A percentile compares a stretch with the other conserved stretches of the same genome.
Evolutionary conservation across 1,284 basidiomycete genomes (phyloP).

Genomic region (Malassezia obtusa): DNA sequence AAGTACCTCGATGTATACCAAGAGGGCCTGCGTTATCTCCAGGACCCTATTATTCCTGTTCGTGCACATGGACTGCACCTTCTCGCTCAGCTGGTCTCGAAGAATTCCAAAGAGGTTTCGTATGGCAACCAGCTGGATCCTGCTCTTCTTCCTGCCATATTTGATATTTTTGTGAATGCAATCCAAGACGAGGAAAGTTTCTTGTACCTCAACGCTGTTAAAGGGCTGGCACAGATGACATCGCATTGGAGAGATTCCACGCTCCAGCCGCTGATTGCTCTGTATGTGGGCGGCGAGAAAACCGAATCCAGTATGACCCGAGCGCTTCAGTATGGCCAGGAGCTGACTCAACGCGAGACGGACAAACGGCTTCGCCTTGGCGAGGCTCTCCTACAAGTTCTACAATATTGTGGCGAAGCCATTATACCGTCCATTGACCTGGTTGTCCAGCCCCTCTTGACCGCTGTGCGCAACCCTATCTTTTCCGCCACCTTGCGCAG

Average conservation of each 20-base stretch:
- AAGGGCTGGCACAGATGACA: slow-evolving; percentile 62
- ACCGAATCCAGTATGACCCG: slow-evolving; percentile 3
- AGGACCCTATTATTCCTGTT: slow-evolving; percentile 88
- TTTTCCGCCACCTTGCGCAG: slow-evolving; percentile 33
- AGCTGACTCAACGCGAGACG: slow-evolving; percentile 55
- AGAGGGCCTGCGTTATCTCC: slow-evolving; percentile 72
- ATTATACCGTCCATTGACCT: slow-evolving; percentile 51
- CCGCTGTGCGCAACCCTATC: slow-evolving; percentile 24
- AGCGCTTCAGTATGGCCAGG: neutral
- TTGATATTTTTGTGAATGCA: slow-evolving; percentile 75
- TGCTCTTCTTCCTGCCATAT: slow-evolving; percentile 63
- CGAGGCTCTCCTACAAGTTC: slow-evolving; percentile 72
- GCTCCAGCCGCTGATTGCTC: slow-evolving; percentile 23
- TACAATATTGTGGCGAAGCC: slow-evolving; percentile 63
- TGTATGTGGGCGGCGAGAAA: slow-evolving; percentile 32
- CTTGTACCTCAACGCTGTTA: slow-evolving; percentile 83
- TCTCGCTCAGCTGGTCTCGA: slow-evolving; percentile 30
- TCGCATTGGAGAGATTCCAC: slow-evolving; percentile 20
- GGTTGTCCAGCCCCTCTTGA: slow-evolving; percentile 30
- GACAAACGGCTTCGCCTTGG: slow-evolving; percentile 72
- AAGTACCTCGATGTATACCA: slow-evolving; percentile 55
- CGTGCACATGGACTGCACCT: slow-evolving; percentile 68
- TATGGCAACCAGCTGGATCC: slow-evolving; percentile 22
- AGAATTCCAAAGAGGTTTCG: neutral
- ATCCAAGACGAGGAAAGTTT: slow-evolving; percentile 89